Percentiles rank a stretch among this genome's conserved stretches.
These are phyloP conservation scores for Endogone sp. DNA, from an alignment of 192 early-diverging fungal genomes.

Conservation along the genomic window DNA sequence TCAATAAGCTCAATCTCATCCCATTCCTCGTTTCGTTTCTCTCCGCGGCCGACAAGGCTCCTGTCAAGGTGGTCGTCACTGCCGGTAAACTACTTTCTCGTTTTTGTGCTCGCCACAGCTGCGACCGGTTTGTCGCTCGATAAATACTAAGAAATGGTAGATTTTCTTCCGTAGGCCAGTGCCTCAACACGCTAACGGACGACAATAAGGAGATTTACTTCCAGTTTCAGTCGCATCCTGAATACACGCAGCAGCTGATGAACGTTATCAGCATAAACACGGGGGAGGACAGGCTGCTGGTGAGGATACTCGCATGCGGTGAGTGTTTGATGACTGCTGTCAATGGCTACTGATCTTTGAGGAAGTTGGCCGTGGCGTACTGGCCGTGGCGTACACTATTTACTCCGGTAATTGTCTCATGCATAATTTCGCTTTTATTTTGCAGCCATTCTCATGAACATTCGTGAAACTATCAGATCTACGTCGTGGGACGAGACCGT, in stretches of 20 bases:
- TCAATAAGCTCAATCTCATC: constrained; percentile 61
- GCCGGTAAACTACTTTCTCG: constrained; percentile 38
- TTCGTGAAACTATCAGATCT: constrained; percentile 38
- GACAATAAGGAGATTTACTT: constrained; percentile 60
- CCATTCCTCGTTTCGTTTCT: constrained; percentile 72
- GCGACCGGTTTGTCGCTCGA: not conserved
- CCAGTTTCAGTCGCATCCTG: constrained; percentile 51
- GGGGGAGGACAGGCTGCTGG: constrained; percentile 54
- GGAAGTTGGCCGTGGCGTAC: not conserved
- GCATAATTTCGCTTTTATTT: not conserved
- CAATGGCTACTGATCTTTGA: constrained; percentile 24
- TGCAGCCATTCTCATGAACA: constrained; percentile 42
- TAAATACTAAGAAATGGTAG: not conserved
- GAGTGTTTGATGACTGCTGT: constrained; percentile 46
- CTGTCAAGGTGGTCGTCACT: constrained; percentile 44
- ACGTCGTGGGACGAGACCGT: constrained; percentile 23
- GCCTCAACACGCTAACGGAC: constrained; percentile 79
- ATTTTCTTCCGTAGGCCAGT: constrained; percentile 53
- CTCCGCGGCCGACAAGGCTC: constrained; percentile 38
- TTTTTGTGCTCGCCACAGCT: constrained; percentile 5
- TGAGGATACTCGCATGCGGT: constrained; percentile 68
- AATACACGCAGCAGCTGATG: constrained; percentile 48
- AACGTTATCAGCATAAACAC: constrained; percentile 37
- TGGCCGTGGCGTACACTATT: constrained; percentile 4
- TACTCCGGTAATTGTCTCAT: not conserved